These are phyloP conservation scores for Eucalyptus curtisii DNA, from an alignment of 345 rosid species.

Conservation along the genomic window DNA sequence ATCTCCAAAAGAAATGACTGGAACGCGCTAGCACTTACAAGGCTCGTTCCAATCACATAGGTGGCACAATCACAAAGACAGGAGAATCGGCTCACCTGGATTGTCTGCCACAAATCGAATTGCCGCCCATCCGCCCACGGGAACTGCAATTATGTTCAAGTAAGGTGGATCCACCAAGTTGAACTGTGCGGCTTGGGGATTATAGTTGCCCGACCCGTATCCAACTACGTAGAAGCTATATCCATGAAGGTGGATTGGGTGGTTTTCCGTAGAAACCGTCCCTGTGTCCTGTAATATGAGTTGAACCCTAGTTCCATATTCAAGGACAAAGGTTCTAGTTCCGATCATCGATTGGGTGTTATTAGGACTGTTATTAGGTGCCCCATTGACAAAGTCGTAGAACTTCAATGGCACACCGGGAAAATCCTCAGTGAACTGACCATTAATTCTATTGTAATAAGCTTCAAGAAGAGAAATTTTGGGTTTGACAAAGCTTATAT, in stretches of 20 bases:
- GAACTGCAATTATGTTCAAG: constrained; percentile 84
- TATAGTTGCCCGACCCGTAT: constrained; percentile 54
- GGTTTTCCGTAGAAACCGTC: constrained; percentile 66
- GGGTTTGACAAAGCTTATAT: constrained; percentile 59
- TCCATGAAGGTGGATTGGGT: constrained; percentile 89
- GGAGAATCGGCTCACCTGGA: constrained; percentile 33
- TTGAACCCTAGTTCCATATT: constrained; percentile 60
- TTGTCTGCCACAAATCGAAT: constrained; percentile 68
- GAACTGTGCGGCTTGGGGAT: constrained; percentile 31
- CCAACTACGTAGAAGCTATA: constrained; percentile 78
- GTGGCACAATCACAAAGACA: neutral
- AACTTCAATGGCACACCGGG: constrained; percentile 50
- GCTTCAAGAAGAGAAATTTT: constrained; percentile 58
- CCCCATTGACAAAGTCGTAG: constrained; percentile 76
- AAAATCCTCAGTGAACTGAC: constrained; percentile 57
- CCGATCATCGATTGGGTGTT: constrained; percentile 60
- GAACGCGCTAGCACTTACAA: neutral
- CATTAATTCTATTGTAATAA: constrained; percentile 46
- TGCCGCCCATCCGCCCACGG: constrained; percentile 91
- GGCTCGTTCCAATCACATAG: neutral
- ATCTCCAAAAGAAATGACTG: neutral
- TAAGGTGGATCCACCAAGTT: constrained; percentile 77
- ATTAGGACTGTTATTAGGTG: constrained; percentile 56
- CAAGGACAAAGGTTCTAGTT: constrained; percentile 50
- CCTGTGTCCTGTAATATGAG: constrained; percentile 71